Base-by-base conservation (phyloP, 1,284 basidiomycete genomes). In the Moesziomyces sp. region DNA sequence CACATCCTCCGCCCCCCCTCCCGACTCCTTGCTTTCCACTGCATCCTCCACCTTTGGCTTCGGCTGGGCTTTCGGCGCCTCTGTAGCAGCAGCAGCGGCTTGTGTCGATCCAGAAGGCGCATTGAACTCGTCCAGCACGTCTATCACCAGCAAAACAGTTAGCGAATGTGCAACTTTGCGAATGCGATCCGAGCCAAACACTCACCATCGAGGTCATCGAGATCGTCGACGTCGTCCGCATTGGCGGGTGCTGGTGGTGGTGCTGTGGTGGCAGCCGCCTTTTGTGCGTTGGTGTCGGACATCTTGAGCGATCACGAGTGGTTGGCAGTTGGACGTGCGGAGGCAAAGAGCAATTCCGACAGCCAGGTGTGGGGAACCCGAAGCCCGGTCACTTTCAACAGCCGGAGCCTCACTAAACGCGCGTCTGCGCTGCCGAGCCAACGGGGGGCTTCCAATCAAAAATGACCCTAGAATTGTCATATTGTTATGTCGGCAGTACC, bases 81-180 rank as follows among this genome's bases (percentile, higher is more conserved):
- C 38, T 1, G 40, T 19, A n/a, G 52, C 14, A 42, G 46, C 47
- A 9, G 73, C 70, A 84, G 58, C 77, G n/a, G 52, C 46, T 21
- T 52, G 46, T 14, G 85, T 79, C 18, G 48, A 63, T 10, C 63
- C 42, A 11, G 76, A 60, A 5, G 81, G 51, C 46, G 52, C 52
- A 40, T 79, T 74, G 73, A 86, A 84, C 44, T 86, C 83, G 48
- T 88, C 87, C 62, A 90, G 86, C 56, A 91, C 87, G 83, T 90
- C 89, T 89, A 45, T 18, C 18, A 46, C 38, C 18, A 19, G 18
- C 19, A 19, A 23, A 5, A 47, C 3, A 7, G 5, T 21, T 5
- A 21, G 1, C 9, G 7, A n/a, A 30, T 34, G 10, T 34, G 21
- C 9, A 10, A 34, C 30, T 13, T 34, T 34, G 30, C 11, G 6